Percentiles rank a stretch among this genome's conserved stretches.
Conservation (phyloP, 148 eudicot genomes). For the Chenopodium quinoa region DNA sequence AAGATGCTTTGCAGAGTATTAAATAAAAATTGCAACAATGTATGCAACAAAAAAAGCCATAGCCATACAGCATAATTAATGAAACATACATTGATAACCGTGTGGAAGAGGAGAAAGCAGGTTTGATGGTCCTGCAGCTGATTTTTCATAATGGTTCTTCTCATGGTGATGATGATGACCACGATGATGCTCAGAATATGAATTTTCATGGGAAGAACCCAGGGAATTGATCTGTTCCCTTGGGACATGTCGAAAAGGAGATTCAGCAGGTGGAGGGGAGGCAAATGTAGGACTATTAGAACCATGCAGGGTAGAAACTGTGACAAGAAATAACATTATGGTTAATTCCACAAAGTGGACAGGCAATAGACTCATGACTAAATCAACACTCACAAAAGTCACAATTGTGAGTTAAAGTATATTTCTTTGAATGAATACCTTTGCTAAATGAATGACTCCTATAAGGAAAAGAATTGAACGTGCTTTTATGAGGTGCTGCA, state of each 20-base stretch:
- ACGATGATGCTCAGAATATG: slow-evolving; percentile 41
- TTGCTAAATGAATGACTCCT: neutral
- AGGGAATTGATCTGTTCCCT: slow-evolving; percentile 23
- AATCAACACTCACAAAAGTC: neutral
- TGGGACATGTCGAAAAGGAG: slow-evolving; percentile 24
- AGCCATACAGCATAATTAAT: neutral
- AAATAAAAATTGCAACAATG: neutral
- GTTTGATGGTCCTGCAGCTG: slow-evolving; percentile 35
- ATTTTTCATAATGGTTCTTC: slow-evolving; percentile 23
- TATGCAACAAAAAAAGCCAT: neutral
- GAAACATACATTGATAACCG: slow-evolving; percentile 41
- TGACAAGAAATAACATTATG: slow-evolving; percentile 20
- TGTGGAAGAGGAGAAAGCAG: slow-evolving; percentile 27
- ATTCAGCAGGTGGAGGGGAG: slow-evolving; percentile 24
- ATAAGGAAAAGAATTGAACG: neutral
- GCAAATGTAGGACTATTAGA: neutral
- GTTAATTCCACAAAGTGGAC: neutral
- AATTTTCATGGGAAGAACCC: slow-evolving; percentile 27
- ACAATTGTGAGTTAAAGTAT: neutral
- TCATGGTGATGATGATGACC: slow-evolving; percentile 16
- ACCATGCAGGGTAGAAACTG: slow-evolving; percentile 18
- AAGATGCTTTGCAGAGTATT: neutral
- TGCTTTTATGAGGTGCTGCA: slow-evolving; percentile 5
- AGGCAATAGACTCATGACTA: neutral
- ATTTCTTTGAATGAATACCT: slow-evolving; percentile 16